Evolutionary conservation across 2,329 filamentous ascomycete species (phyloP).

Genomic region (Xylariaceae sp.): DNA sequence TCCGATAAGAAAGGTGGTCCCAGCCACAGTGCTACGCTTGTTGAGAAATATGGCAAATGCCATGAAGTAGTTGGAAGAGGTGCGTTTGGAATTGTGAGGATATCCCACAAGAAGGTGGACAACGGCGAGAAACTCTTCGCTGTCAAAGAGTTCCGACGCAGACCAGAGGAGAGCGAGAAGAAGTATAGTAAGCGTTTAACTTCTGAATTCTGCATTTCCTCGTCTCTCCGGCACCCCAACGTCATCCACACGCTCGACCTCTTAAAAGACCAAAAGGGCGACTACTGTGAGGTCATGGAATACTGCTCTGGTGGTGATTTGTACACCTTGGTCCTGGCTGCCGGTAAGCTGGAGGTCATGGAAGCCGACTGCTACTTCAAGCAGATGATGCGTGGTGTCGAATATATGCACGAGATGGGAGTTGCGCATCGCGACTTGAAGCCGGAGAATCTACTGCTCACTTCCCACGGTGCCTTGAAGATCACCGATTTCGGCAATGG

Average conservation of each 20-base stretch:
- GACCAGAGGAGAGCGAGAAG: constrained; percentile 90
- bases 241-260: constrained; percentile 97
- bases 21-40: constrained; percentile 71
- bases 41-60: constrained; percentile 97
- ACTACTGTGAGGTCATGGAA: constrained; percentile 99
- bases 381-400: constrained; percentile 97
- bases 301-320: constrained; percentile 95
- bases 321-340: constrained; percentile 87
- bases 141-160: constrained; percentile 94
- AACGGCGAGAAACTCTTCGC: constrained; percentile 91
- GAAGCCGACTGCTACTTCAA: constrained; percentile 99
- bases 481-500: constrained; percentile 99
- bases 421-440: constrained; percentile 96
- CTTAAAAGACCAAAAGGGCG: constrained; percentile 91
- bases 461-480: constrained; percentile 86
- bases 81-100: constrained; percentile 94
- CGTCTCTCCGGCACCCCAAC: constrained; percentile 91
- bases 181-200: constrained; percentile 97
- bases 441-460: constrained; percentile 92
- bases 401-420: constrained; percentile 99
- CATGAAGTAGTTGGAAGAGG: constrained; percentile 95
- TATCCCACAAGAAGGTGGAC: constrained; percentile 91
- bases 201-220: constrained; percentile 97
- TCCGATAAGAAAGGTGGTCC: constrained; percentile 73
- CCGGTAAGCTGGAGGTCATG: constrained; percentile 83